Evolutionary conservation across 805 yeast genomes (phyloP).

Genomic region (Dipodascus geniculatus): DNA sequence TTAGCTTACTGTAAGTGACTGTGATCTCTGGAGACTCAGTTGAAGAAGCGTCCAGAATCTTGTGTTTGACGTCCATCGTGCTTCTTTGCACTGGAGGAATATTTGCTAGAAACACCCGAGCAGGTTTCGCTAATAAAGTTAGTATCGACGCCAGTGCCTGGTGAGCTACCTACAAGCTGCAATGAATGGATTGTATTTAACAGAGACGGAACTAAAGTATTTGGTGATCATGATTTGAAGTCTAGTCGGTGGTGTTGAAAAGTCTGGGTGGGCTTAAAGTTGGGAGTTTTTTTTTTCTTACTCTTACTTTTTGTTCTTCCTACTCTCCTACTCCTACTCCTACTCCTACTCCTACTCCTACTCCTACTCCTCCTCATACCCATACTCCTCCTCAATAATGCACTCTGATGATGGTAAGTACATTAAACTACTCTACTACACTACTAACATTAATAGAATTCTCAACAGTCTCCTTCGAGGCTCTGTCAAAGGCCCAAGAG

Average conservation of each 20-base stretch:
- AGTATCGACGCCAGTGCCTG: background rate
- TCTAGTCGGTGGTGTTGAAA: background rate
- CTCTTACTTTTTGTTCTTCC: background rate
- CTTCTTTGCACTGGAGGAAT: slow-evolving; percentile 67
- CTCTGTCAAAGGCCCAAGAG: slow-evolving; percentile 19
- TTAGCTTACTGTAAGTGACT: slow-evolving; percentile 47
- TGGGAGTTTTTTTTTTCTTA: background rate
- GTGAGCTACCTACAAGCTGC: slow-evolving; percentile 37
- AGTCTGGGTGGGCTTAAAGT: background rate
- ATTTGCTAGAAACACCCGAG: slow-evolving; percentile 66
- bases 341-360: no score
- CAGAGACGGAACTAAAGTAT: slow-evolving; percentile 66
- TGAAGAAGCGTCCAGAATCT: slow-evolving; percentile 39
- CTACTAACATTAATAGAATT: no score
- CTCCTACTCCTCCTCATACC: no score
- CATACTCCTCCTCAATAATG: no score
- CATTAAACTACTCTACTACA: no score
- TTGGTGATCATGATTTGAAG: slow-evolving; percentile 58
- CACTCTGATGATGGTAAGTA: no score
- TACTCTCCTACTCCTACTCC: no score
- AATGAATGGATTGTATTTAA: slow-evolving; percentile 69
- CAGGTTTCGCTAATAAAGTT: slow-evolving; percentile 45
- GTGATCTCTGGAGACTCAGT: slow-evolving; percentile 47
- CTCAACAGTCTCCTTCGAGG: slow-evolving; percentile 18
- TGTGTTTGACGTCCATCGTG: slow-evolving; percentile 49